phyloP scores from a whole-genome alignment of 2,329 filamentous ascomycete species.

The Penicillium psychrosexuale region DNA sequence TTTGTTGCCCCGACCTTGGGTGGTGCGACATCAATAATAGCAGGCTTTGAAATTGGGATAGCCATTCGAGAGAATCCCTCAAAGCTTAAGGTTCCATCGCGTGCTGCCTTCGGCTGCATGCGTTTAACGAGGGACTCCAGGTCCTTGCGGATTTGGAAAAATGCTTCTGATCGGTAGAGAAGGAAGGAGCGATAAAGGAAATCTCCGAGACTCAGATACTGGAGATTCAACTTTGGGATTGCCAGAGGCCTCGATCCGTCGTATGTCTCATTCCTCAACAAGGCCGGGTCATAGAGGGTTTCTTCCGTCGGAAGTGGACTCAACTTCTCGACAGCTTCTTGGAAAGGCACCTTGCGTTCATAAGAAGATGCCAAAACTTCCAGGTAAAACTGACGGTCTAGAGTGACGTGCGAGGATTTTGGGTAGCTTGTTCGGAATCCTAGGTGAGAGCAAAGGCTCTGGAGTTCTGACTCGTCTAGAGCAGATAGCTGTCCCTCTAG shows the following conservation, averaged over 20 bases:
- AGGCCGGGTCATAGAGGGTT: constrained; percentile 71
- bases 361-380: constrained; percentile 73
- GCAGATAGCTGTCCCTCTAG: constrained; percentile 70
- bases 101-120: constrained; percentile 65
- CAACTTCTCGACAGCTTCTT: constrained; percentile 69
- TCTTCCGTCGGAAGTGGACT: constrained; percentile 79
- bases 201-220: constrained; percentile 91
- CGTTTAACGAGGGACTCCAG: constrained; percentile 79
- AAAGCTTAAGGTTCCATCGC: constrained; percentile 65
- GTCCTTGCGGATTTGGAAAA: constrained; percentile 90
- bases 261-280: constrained; percentile 80
- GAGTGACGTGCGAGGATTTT: constrained; percentile 63
- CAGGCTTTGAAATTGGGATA: constrained; percentile 77
- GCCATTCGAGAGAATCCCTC: constrained; percentile 89
- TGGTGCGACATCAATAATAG: constrained; percentile 80
- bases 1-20: constrained; percentile 77
- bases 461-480: constrained; percentile 71
- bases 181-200: constrained; percentile 95
- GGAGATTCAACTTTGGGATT: constrained; percentile 89
- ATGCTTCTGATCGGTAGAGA: constrained; percentile 83
- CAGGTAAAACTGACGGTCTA: constrained; percentile 48
- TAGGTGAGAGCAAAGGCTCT: constrained; percentile 65
- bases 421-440: constrained; percentile 83
- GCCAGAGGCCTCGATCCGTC: constrained; percentile 83
- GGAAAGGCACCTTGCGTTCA: constrained; percentile 76